Evolutionary conservation across 805 yeast species (phyloP).

Genomic region (Yarrowia keelungensis): DNA sequence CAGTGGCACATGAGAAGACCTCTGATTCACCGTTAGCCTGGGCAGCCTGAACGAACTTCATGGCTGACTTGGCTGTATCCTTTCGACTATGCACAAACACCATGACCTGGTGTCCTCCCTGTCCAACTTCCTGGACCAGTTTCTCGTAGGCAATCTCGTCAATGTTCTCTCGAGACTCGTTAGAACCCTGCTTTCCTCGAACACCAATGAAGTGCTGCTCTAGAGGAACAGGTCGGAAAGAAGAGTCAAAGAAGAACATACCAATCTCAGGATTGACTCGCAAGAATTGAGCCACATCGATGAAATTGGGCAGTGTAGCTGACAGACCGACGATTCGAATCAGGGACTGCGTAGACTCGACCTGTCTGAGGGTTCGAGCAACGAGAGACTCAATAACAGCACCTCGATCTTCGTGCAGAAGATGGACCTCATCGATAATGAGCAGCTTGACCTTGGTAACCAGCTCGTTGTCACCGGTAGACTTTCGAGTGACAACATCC

Average conservation of each 20-base stretch:
- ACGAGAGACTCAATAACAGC: slow-evolving; percentile 95
- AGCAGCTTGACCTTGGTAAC: slow-evolving; percentile 83
- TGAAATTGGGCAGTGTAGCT: slow-evolving; percentile 89
- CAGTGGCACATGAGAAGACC: slow-evolving; percentile 63
- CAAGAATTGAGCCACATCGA: slow-evolving; percentile 93
- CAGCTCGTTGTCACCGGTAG: slow-evolving; percentile 84
- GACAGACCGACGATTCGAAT: slow-evolving; percentile 92
- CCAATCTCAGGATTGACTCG: slow-evolving; percentile 87
- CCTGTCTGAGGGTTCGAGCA: slow-evolving; percentile 92
- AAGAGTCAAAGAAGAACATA: slow-evolving; percentile 91
- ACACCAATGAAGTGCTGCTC: slow-evolving; percentile 89
- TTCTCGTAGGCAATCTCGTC: slow-evolving; percentile 82
- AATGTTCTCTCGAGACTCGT: slow-evolving; percentile 68
- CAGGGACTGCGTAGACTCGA: slow-evolving; percentile 92
- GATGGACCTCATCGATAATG: slow-evolving; percentile 95
- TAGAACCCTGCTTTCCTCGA: slow-evolving; percentile 81
- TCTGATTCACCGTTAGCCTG: slow-evolving; percentile 62
- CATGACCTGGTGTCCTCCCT: slow-evolving; percentile 86
- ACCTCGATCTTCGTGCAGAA: slow-evolving; percentile 96
- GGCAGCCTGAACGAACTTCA: slow-evolving; percentile 72
- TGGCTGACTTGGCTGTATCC: slow-evolving; percentile 86
- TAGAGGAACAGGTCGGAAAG: slow-evolving; percentile 92
- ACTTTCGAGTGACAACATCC: slow-evolving; percentile 97
- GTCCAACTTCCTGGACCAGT: slow-evolving; percentile 65
- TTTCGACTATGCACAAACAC: slow-evolving; percentile 95